Percentiles rank a stretch among this genome's conserved stretches.
Conservation (phyloP, 352 stramenopile genomes). For the Phytopythium aichiense region DNA sequence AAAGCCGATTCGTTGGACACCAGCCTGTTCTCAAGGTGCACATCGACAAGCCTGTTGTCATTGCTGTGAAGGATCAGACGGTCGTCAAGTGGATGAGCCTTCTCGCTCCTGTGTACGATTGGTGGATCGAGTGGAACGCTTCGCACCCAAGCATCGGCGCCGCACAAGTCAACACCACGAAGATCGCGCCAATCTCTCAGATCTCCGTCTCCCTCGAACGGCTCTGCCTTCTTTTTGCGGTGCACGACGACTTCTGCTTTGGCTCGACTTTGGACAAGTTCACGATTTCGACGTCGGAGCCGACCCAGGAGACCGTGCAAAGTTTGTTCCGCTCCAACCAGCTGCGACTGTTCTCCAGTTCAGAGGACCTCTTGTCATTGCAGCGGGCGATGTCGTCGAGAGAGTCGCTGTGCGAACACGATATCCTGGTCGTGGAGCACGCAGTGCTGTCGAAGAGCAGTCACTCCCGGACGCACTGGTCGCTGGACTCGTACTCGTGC, state of each 20-base stretch:
- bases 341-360: slow-evolving; percentile 35
- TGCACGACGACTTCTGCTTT: slow-evolving; percentile 62
- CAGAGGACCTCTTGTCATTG: slow-evolving; percentile 21
- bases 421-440: slow-evolving; percentile 35
- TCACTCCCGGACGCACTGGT: slow-evolving; percentile 49
- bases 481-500: slow-evolving; percentile 39
- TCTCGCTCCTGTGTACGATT: slow-evolving; percentile 72
- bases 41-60: slow-evolving; percentile 41
- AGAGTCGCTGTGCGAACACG: slow-evolving; percentile 23
- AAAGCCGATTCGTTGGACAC: slow-evolving; percentile 75
- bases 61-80: slow-evolving; percentile 73
- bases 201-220: slow-evolving; percentile 42
- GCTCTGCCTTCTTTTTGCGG: slow-evolving; percentile 48
- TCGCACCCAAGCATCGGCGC: slow-evolving; percentile 61
- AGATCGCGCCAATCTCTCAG: slow-evolving; percentile 66
- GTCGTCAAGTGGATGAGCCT: slow-evolving; percentile 77
- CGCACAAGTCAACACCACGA: slow-evolving; percentile 31
- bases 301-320: slow-evolving; percentile 23
- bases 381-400: slow-evolving; percentile 23
- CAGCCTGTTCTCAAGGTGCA: slow-evolving; percentile 52
- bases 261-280: slow-evolving; percentile 36
- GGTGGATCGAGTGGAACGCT: slow-evolving; percentile 82
- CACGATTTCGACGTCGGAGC: slow-evolving; percentile 27
- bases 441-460: slow-evolving; percentile 37
- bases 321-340: slow-evolving; percentile 26